Percentiles rank a stretch among this genome's conserved stretches.
These are phyloP conservation scores for Nicotiana attenuata DNA, from an alignment of 257 asterid species.

Conservation along the genomic window DNA sequence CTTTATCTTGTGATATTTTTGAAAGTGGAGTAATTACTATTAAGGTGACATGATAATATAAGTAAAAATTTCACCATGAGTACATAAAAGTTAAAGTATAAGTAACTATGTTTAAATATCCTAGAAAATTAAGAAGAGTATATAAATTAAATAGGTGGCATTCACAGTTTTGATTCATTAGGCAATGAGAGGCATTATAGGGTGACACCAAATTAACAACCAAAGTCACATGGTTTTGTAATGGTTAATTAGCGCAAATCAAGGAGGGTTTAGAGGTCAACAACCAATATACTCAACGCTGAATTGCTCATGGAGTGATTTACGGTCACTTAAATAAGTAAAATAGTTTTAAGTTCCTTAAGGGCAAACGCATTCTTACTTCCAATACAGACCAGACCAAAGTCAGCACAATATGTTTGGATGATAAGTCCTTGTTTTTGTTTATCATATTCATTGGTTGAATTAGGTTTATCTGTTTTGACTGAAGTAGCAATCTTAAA, in stretches of 20 bases:
- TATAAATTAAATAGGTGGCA: neutral
- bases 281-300: neutral
- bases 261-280: slow-evolving; percentile 1
- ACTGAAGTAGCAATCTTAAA: neutral
- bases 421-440: neutral
- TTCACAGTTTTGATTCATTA: neutral
- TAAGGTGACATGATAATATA: neutral
- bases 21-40: neutral
- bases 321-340: neutral
- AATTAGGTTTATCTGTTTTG: neutral
- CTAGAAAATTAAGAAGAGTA: neutral
- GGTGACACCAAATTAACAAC: neutral
- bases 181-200: neutral
- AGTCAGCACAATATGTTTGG: neutral
- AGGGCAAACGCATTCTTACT: neutral
- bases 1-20: too few relatives aligned
- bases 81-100: neutral
- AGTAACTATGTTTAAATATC: too few relatives aligned
- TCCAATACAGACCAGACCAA: neutral
- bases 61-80: neutral
- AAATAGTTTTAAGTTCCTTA: neutral
- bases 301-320: neutral
- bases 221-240: neutral
- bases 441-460: neutral
- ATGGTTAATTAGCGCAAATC: neutral